Evolutionary conservation across 2,329 filamentous ascomycete species (phyloP), one percentile per base, ranked within the genome.

Genomic region (Calonectria multiphialidica): DNA sequence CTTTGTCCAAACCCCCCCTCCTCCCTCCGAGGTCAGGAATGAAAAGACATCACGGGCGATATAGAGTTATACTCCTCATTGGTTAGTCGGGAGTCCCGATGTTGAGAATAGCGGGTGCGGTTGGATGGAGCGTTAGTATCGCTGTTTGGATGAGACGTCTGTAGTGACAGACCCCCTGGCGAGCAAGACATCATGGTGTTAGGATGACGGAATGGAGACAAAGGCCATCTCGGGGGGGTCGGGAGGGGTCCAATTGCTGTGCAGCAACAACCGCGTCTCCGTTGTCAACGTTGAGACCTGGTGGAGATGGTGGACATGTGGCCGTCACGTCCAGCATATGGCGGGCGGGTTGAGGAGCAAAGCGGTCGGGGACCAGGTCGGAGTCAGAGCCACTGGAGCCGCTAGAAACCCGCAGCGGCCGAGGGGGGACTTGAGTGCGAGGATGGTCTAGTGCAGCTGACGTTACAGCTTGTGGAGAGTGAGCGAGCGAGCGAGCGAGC

Each of bases 361-460:
- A 55, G 37, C 42, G 63, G 40, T 64, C 57, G 66, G 66, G 21
- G 50, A 59, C 55, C 61, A 71, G 33, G 53, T 57, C 61, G 59
- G 53, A 23, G 18, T 61, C 59, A 35, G 68, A 59, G 53, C 23
- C 50, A 57, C 35, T 42, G 33, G 55, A n/a, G 57, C 57, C 25
- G 57, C 57, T 44, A 2, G 37, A 42, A 53, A 33, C 16, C 64
- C 23, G 33, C 47, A 42, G 63, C 23, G 49, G 16, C 59, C 42
- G 59, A 50, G 40, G 53, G 37, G 53, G 37, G 75, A 63, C 53
- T 53, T 69, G 70, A 57, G 21, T 30, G 30, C 18, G 53, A 57
- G n/a, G 10, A 57, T 57, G 53, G 53, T 12, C n/a, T 57, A 68
- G 66, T 72, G 72, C 66, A 76, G 76, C 66, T 73, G 70, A 74